These are phyloP conservation scores for Penicillium polonicum DNA, from an alignment of 2,329 filamentous ascomycete species.

Conservation along the genomic window DNA sequence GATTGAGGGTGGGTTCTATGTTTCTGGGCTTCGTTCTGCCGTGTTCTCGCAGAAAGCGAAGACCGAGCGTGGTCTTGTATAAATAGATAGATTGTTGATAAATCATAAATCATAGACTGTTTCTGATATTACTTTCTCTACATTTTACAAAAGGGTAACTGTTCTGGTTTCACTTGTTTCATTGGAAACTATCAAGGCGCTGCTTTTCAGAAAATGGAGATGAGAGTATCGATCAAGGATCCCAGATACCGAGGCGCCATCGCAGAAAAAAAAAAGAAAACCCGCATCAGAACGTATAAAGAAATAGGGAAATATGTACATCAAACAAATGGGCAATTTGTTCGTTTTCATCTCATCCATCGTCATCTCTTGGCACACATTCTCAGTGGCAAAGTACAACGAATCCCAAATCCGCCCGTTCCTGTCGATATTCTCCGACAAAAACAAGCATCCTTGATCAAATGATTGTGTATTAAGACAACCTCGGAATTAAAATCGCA, in stretches of 20 bases:
- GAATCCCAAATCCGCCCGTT: background rate
- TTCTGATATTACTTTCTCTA: background rate
- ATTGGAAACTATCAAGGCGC: slow-evolving; percentile 27
- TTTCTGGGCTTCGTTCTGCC: background rate
- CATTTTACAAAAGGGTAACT: background rate
- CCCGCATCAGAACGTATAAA: background rate
- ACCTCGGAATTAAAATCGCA: slow-evolving; percentile 13
- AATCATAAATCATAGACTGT: slow-evolving; percentile 2
- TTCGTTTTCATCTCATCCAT: slow-evolving; percentile 17
- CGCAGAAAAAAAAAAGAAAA: slow-evolving; percentile 21
- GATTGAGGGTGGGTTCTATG: background rate
- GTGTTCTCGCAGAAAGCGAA: background rate
- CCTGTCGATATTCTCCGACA: background rate
- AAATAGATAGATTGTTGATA: slow-evolving; percentile 20
- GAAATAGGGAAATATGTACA: slow-evolving; percentile 28
- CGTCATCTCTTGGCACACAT: background rate
- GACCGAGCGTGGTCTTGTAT: slow-evolving; percentile 12
- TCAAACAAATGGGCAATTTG: slow-evolving; percentile 28
- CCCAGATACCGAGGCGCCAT: slow-evolving; percentile 26
- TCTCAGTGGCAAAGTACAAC: background rate
- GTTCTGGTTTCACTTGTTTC: slow-evolving; percentile 23
- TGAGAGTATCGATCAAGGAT: slow-evolving; percentile 25
- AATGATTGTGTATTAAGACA: slow-evolving; percentile 19
- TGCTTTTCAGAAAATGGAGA: slow-evolving; percentile 19
- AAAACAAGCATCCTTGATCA: slow-evolving; percentile 15